Evolutionary conservation across 139 green algal genomes (phyloP).

Genomic region (Chlorella sorokiniana): DNA sequence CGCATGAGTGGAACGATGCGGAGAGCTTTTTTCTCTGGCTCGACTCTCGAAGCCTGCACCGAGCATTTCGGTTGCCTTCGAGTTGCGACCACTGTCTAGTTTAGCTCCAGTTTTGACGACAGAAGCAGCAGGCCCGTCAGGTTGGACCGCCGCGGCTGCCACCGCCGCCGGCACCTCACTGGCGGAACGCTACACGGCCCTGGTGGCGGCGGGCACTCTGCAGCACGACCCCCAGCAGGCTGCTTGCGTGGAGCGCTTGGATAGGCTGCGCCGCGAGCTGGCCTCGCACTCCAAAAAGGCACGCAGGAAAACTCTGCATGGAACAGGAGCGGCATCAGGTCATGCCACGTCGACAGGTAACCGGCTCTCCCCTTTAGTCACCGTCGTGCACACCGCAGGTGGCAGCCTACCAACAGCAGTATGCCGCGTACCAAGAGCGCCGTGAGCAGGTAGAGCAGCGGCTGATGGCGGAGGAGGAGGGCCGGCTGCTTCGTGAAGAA

Average conservation of each 20-base stretch:
- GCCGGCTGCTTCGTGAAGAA: background rate
- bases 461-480: constrained; percentile 5
- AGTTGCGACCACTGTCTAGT: background rate
- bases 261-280: constrained; percentile 13
- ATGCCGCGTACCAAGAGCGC: background rate
- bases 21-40: too few relatives aligned
- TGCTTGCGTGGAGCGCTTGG: constrained; percentile 14
- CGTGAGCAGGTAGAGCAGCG: background rate
- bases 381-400: background rate
- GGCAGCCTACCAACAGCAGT: background rate
- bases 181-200: background rate
- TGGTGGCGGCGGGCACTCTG: constrained; percentile 18
- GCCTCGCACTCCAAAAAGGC: background rate
- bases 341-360: background rate
- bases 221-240: constrained; percentile 9
- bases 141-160: background rate
- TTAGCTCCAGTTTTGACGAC: background rate
- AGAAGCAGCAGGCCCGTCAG: background rate
- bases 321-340: background rate
- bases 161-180: background rate
- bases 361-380: background rate
- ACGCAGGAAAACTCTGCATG: background rate
- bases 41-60: too few relatives aligned
- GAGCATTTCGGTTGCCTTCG: background rate
- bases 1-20: too few relatives aligned